A percentile compares a stretch with the other conserved stretches of the same genome.
These are phyloP conservation scores for Danielozyma ontarioensis DNA, from an alignment of 805 yeast species.

Conservation along the genomic window DNA sequence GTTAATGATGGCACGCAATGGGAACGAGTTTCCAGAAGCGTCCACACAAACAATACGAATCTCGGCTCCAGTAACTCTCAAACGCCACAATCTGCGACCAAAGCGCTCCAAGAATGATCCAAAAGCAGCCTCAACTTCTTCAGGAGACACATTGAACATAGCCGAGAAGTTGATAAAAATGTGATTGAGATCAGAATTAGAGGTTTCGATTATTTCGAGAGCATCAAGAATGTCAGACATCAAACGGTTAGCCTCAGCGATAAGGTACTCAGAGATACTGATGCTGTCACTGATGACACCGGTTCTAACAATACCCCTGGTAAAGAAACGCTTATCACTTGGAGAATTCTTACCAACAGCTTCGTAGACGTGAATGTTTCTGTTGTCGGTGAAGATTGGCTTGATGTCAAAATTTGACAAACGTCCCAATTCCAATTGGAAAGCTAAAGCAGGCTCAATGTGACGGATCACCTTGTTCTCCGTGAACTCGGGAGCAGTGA, in stretches of 20 bases:
- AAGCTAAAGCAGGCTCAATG: conserved; percentile 96
- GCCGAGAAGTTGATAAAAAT: conserved; percentile 96
- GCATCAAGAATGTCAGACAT: conserved; percentile 96
- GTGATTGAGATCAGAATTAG: conserved; percentile 94
- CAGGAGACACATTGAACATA: conserved; percentile 88
- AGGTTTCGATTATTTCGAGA: conserved; percentile 87
- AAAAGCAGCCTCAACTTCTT: conserved; percentile 95
- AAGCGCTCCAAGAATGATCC: conserved; percentile 97
- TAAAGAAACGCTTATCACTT: conserved; percentile 91
- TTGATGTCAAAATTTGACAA: conserved; percentile 91
- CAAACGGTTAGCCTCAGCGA: conserved; percentile 92
- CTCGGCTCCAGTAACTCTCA: conserved; percentile 96
- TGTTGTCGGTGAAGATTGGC: conserved; percentile 92
- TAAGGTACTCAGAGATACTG: conserved; percentile 87
- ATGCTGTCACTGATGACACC: conserved; percentile 92
- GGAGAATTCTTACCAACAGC: conserved; percentile 92
- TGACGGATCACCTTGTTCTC: conserved; percentile 96
- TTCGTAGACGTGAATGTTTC: conserved; percentile 96
- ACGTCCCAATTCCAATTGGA: conserved; percentile 92
- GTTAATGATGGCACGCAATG: conserved; percentile 93
- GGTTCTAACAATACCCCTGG: conserved; percentile 95
- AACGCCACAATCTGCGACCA: conserved; percentile 94
- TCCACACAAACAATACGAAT: conserved; percentile 94
- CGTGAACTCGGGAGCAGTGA: conserved; percentile 76
- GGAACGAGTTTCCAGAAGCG: conserved; percentile 87